Evolutionary conservation across 2,329 filamentous ascomycete species (phyloP).

Genomic region (Aphanoascus verrucosus): DNA sequence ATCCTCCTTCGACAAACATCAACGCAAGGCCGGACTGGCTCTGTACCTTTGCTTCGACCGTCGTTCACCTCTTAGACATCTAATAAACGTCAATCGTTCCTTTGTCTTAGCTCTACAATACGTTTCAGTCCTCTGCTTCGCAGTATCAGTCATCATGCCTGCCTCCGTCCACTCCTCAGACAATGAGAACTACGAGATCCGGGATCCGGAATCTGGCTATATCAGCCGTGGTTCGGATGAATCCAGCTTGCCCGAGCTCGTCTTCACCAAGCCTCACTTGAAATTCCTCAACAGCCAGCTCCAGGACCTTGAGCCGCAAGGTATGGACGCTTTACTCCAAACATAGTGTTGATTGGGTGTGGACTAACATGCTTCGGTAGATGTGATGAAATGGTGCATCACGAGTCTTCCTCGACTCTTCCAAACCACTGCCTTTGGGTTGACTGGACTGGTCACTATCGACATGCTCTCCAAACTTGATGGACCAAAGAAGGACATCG

Average conservation of each 20-base stretch:
- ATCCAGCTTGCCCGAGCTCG: constrained; percentile 59
- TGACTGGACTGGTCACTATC: constrained; percentile 70
- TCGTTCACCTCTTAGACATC: neutral
- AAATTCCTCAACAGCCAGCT: constrained; percentile 85
- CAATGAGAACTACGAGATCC: constrained; percentile 26
- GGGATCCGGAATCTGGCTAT: constrained; percentile 69
- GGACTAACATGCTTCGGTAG: constrained; percentile 30
- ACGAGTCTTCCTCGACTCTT: constrained; percentile 81
- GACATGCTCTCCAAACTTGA: constrained; percentile 52
- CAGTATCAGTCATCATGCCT: constrained; percentile 23
- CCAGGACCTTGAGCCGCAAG: constrained; percentile 72
- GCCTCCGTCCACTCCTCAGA: constrained; percentile 30
- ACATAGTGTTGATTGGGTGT: neutral
- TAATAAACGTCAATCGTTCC: constrained; percentile 1
- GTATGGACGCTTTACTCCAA: constrained; percentile 29
- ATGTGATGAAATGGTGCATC: constrained; percentile 86
- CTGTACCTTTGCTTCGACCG: neutral
- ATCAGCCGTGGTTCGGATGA: constrained; percentile 57
- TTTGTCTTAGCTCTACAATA: neutral
- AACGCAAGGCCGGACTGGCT: neutral
- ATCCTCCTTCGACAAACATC: neutral
- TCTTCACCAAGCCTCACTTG: constrained; percentile 78
- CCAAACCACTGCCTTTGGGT: constrained; percentile 73
- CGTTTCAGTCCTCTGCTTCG: constrained; percentile 8
- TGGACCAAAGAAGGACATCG: constrained; percentile 40